Conservation (phyloP, 75 land plant genomes). For the Pinus tabuliformis region DNA sequence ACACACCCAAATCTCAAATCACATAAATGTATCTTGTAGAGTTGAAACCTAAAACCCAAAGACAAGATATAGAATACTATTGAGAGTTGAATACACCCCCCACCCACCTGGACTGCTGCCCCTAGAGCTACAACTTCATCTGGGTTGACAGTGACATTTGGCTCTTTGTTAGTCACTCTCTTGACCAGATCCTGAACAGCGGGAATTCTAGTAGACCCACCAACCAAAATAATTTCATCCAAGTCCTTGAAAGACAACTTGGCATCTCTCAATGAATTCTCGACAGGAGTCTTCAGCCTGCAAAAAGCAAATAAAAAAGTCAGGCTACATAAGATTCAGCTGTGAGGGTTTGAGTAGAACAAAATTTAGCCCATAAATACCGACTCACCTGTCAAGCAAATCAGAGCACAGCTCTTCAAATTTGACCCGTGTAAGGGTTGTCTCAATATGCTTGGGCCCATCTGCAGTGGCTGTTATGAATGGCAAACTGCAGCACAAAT, state of each 20-base stretch:
- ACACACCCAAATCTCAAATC: too few relatives aligned
- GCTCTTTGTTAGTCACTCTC: constrained; percentile 46
- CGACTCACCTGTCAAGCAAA: constrained; percentile 32
- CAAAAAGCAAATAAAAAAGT: too few relatives aligned
- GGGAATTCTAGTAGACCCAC: constrained; percentile 63
- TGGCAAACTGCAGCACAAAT: constrained; percentile 26
- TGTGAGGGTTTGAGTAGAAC: too few relatives aligned
- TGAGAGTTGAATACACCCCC: constrained; percentile 16
- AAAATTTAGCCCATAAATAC: too few relatives aligned
- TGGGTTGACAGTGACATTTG: constrained; percentile 66
- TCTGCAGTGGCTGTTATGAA: constrained; percentile 66
- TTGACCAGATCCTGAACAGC: constrained; percentile 50
- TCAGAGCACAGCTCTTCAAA: constrained; percentile 43
- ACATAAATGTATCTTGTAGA: too few relatives aligned
- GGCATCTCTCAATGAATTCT: constrained; percentile 57
- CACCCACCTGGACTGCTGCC: constrained; percentile 28
- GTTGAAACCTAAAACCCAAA: too few relatives aligned
- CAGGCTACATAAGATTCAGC: too few relatives aligned
- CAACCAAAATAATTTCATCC: constrained; percentile 59
- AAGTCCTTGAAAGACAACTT: constrained; percentile 47
- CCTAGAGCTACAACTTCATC: constrained; percentile 48
- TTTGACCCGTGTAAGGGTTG: constrained; percentile 52
- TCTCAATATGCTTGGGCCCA: constrained; percentile 57
- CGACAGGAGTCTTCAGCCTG: constrained; percentile 45
- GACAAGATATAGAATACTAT: neutral